Base-by-base conservation (phyloP, 2,329 filamentous ascomycete species). In the Polytolypa hystricis region DNA sequence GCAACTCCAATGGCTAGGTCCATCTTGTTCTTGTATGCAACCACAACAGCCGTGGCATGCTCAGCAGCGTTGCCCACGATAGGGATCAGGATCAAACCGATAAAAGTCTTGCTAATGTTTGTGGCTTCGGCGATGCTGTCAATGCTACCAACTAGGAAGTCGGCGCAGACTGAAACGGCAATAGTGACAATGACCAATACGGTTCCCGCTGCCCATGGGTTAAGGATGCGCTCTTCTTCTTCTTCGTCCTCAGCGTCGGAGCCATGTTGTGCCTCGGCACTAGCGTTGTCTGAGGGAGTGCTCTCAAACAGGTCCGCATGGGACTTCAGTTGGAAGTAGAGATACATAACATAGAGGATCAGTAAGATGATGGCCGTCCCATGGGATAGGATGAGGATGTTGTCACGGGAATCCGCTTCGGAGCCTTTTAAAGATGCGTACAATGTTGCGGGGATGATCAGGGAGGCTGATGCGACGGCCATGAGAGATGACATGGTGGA, bases 31-130 rank as follows among this genome's bases (percentile, higher is more conserved):
- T 84, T 81, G 44, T 78, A 67, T 0, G 83, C 81, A 17, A 87
- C 82, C 19, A 86, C 79, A 12, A 85, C 79, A 12, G 83, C 83
- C 1, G 83, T 87, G 26, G 86, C 82, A 51, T 87, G 82, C 57
- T 87, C 81, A 2, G 81, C 81, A 2, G 81, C 81, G 49, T 86
- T 86, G 29, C 81, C 81, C 20, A 86, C 81, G 46, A 86, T 85
- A 3, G 81, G 81, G 33, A 86, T 80, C 14, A 86, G 64, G 33
- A 86, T 83, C 33, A 86, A 65, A 65, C 82, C 82, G 48, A 87
- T 84, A 48, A 87, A 87, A 1, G 78, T 84, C 60, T 82, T 82
- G 65, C 78, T 84, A 55, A 87, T 81, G 42, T 77, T 71, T 2
- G 77, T 75, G 29, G 67, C 75, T 47, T 75, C 69, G 16, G 85